Evolutionary conservation across 305 asterid species (phyloP).

Genomic region (Stenogyne calaminthoides): DNA sequence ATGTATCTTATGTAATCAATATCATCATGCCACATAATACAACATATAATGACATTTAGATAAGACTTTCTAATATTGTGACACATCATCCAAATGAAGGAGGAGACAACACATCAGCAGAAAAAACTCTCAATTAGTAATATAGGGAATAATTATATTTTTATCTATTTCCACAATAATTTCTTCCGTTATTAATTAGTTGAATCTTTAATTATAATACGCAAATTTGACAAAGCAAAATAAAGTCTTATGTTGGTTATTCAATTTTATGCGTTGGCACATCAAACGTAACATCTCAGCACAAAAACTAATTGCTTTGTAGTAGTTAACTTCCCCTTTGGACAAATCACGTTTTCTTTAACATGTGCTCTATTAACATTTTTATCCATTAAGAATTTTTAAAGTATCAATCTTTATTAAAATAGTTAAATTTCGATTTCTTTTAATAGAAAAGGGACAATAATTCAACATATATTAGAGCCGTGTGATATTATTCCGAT

Average conservation of each 20-base stretch:
- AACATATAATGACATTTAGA: too few relatives aligned
- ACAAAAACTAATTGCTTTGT: background rate
- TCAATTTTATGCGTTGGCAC: background rate
- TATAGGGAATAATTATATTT: too few relatives aligned
- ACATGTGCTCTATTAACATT: background rate
- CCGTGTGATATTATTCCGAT: background rate
- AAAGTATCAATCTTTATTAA: background rate
- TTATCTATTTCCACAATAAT: background rate
- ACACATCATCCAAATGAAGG: too few relatives aligned
- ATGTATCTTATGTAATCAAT: too few relatives aligned
- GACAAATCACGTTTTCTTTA: background rate
- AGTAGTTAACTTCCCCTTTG: background rate
- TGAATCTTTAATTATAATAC: background rate
- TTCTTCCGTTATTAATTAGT: background rate
- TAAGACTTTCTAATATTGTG: too few relatives aligned
- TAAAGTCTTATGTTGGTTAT: background rate
- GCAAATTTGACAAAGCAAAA: background rate
- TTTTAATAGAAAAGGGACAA: background rate
- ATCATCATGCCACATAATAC: too few relatives aligned
- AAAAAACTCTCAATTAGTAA: too few relatives aligned
- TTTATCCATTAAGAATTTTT: background rate
- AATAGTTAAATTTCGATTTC: background rate
- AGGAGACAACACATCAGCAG: too few relatives aligned
- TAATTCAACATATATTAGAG: background rate
- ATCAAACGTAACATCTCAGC: background rate